Evolutionary conservation across 2,329 filamentous ascomycete species (phyloP).

Genomic region (Fusarium subglutinans): DNA sequence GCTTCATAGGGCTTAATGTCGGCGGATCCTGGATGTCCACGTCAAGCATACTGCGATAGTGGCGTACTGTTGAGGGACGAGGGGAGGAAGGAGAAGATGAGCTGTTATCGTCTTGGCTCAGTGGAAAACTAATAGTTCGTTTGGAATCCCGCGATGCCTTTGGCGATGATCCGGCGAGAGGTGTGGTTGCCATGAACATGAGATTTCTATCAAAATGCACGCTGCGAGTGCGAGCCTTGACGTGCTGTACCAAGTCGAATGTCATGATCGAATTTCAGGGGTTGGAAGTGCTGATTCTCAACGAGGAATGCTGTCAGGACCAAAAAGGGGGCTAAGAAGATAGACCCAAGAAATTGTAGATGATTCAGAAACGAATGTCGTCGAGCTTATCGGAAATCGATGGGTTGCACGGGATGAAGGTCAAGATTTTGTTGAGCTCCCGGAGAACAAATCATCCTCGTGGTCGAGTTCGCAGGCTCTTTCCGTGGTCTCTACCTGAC

Average conservation of each 20-base stretch:
- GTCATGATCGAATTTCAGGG: slow-evolving; percentile 50
- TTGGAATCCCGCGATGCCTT: slow-evolving; percentile 35
- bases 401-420: slow-evolving; percentile 31
- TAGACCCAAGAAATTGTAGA: slow-evolving; percentile 59
- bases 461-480: slow-evolving; percentile 28
- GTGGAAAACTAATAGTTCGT: slow-evolving; percentile 49
- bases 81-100: slow-evolving; percentile 6
- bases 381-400: slow-evolving; percentile 45
- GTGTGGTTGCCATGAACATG: slow-evolving; percentile 21
- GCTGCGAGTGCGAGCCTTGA: slow-evolving; percentile 58
- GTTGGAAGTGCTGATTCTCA: slow-evolving; percentile 29
- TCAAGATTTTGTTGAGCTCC: slow-evolving; percentile 16
- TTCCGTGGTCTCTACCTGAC: slow-evolving; percentile 39
- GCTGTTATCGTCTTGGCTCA: slow-evolving; percentile 20
- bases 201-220: slow-evolving; percentile 56
- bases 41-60: slow-evolving; percentile 64
- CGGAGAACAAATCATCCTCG: slow-evolving; percentile 30
- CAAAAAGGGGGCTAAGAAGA: slow-evolving; percentile 49
- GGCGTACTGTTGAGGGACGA: slow-evolving; percentile 38
- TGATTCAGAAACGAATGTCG: slow-evolving; percentile 51
- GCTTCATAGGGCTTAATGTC: slow-evolving; percentile 53
- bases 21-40: slow-evolving; percentile 56
- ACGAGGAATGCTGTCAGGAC: slow-evolving; percentile 41
- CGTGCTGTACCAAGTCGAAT: slow-evolving; percentile 55
- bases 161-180: slow-evolving; percentile 17